Base-by-base conservation (phyloP, 2,329 filamentous ascomycete genomes). In the Colletotrichum viniferum region DNA sequence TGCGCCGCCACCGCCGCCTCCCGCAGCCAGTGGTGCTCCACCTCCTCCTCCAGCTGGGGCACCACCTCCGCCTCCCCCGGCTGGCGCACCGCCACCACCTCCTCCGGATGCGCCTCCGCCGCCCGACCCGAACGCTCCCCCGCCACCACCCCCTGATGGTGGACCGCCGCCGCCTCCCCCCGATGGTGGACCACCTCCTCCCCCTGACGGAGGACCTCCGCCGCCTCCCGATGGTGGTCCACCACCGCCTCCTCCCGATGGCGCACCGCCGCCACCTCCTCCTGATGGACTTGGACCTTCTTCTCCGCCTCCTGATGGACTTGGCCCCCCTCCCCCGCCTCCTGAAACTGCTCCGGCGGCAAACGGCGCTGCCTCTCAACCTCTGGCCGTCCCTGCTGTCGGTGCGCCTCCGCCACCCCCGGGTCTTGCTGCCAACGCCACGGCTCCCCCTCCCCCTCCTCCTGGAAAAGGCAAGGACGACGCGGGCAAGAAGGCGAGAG, bases 401-500 rank as follows among this genome's bases (percentile, higher is more conserved):
- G 65, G 65, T 7, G 65, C 52, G 30, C 65, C 65, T 21, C 65
- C 65, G 8, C 28, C 65, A 28, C 65, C 65, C 12, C 67, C 67
- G 10, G 52, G 32, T 16, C 34, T 52, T 10, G 67, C 34, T 7
- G 36, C 36, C 8, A 69, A 69, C 14, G 55, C 30, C 9, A 69
- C 67, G 4, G 67, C 67, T 16, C 16, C 67, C 5, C 24, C 66
- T 61, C 55, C 21, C 12, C 43, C n/a, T 52, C 43, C 43, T 4
- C n/a, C 43, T 21, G 43, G 43, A 52, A 73, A 74, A 52, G 68
- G 58, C 14, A 74, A 74, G 21, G 70, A 65, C 14, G 63, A 72
- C 26, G 71, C 38, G 1, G 62, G 36, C 14, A 63, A 74, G 34
- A 73, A 73, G 21, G 71, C 71, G 4, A 62, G 65, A 26, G 71